Conservation (phyloP, 2,329 filamentous ascomycete genomes). For the Pseudocercospora vitis region DNA sequence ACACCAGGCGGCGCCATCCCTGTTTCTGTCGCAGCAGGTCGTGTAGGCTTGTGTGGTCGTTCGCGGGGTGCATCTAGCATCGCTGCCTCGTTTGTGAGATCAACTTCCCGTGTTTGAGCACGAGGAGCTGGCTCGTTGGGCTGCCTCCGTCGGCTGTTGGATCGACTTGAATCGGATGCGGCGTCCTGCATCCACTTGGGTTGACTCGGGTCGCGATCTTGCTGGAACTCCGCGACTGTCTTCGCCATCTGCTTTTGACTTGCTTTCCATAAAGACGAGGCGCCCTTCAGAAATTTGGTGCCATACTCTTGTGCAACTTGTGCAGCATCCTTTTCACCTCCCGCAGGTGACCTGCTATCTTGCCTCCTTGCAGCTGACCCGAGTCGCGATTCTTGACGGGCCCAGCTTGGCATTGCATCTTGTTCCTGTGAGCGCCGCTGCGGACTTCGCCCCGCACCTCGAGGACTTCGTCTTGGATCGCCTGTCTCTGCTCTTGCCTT, state of each 20-base stretch:
- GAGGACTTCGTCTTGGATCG: constrained; percentile 26
- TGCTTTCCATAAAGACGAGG: constrained; percentile 92
- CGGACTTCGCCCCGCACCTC: constrained; percentile 24
- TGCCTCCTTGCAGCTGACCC: constrained; percentile 49
- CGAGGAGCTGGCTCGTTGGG: constrained; percentile 28
- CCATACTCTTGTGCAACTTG: constrained; percentile 82
- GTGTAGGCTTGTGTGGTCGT: constrained; percentile 50
- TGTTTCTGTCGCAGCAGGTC: constrained; percentile 30
- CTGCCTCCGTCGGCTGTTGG: constrained; percentile 33
- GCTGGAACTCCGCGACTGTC: constrained; percentile 80
- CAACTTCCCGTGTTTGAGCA: constrained; percentile 21
- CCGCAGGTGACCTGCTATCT: constrained; percentile 56
- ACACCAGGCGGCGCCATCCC: constrained; percentile 20
- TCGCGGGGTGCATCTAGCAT: constrained; percentile 68
- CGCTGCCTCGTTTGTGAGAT: constrained; percentile 61
- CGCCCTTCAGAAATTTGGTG: constrained; percentile 83
- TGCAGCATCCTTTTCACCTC: constrained; percentile 69
- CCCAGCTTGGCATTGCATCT: constrained; percentile 60
- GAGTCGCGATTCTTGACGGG: constrained; percentile 57
- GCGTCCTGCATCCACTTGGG: constrained; percentile 94
- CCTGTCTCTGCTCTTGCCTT: constrained; percentile 52
- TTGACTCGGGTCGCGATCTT: constrained; percentile 73
- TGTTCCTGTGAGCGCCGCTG: constrained; percentile 36
- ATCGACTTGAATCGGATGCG: constrained; percentile 30
- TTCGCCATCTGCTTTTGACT: constrained; percentile 91